Percentiles rank a stretch among this genome's conserved stretches.
Conservation (phyloP, 495 filamentous ascomycete species). For the Neurospora discreta region DNA sequence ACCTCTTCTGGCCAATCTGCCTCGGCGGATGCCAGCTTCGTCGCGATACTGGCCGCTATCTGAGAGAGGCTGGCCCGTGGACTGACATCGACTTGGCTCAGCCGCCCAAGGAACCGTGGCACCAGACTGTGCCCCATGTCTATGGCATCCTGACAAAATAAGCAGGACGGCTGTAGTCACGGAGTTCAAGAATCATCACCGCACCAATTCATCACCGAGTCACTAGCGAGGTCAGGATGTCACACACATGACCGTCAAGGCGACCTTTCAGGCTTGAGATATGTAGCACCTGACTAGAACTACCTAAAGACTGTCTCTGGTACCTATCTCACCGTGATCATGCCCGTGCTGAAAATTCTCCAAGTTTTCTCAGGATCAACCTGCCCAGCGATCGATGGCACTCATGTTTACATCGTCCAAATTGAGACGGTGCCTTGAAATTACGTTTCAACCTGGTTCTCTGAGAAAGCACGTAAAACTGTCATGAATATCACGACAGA, state of each 20-base stretch:
- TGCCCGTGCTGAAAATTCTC: background rate
- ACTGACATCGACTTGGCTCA: conserved; percentile 38
- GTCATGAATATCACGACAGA: background rate
- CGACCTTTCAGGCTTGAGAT: background rate
- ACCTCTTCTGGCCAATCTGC: conserved; percentile 41
- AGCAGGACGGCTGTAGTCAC: background rate
- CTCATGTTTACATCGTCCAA: background rate
- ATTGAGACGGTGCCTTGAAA: background rate
- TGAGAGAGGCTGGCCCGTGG: conserved; percentile 48
- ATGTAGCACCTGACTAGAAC: background rate
- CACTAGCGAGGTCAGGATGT: background rate
- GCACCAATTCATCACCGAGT: background rate
- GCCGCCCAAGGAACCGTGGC: conserved; percentile 34
- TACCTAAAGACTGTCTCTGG: background rate
- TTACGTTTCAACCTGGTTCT: background rate
- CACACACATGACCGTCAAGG: background rate
- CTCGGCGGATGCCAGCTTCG: conserved; percentile 50
- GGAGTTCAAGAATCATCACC: background rate
- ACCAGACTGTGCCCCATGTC: conserved; percentile 42
- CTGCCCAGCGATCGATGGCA: background rate
- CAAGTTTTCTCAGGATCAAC: background rate
- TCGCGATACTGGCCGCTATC: conserved; percentile 41
- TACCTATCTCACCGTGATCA: background rate
- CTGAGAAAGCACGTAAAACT: background rate
- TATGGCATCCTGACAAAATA: conserved; percentile 42